A percentile compares a stretch with the other conserved stretches of the same genome.
These are phyloP conservation scores for Butyriboletus appendiculatus DNA, from an alignment of 1,284 basidiomycete genomes.

Conservation along the genomic window DNA sequence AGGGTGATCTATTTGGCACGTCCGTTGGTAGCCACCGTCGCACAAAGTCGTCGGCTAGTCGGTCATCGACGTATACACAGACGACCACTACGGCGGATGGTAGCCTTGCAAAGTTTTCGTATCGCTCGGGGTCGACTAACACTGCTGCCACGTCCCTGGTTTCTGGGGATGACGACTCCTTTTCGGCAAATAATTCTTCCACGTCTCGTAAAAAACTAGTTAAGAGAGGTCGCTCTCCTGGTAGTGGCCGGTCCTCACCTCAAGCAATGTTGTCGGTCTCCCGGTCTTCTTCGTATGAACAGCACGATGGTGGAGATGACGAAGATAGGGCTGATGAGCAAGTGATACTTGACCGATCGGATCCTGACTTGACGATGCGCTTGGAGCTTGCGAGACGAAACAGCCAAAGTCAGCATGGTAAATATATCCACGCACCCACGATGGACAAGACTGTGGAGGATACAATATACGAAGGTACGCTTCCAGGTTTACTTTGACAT, in stretches of 20 bases:
- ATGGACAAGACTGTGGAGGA: conserved; percentile 55
- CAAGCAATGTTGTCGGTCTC: conserved; percentile 39
- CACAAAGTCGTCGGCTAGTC: conserved; percentile 62
- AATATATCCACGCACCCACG: conserved; percentile 39
- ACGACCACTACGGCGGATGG: conserved; percentile 63
- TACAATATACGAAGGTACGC: conserved; percentile 73
- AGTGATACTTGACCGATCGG: conserved; percentile 56
- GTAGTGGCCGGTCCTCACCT: conserved; percentile 40
- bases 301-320: conserved; percentile 43
- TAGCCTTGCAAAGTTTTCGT: conserved; percentile 67
- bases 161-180: conserved; percentile 60
- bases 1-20: conserved; percentile 70
- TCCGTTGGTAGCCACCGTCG: conserved; percentile 62
- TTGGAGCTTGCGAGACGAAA: conserved; percentile 80
- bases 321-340: conserved; percentile 43
- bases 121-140: conserved; percentile 66
- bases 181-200: conserved; percentile 47
- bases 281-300: conserved; percentile 44
- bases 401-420: conserved; percentile 69
- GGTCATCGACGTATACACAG: conserved; percentile 68
- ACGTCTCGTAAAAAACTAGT: conserved; percentile 54
- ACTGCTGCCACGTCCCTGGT: conserved; percentile 58
- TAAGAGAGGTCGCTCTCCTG: conserved; percentile 58
- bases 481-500: conserved; percentile 1
- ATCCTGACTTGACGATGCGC: conserved; percentile 70